Conservation (phyloP, 257 asterid genomes). For the Capsicum baccatum region DNA sequence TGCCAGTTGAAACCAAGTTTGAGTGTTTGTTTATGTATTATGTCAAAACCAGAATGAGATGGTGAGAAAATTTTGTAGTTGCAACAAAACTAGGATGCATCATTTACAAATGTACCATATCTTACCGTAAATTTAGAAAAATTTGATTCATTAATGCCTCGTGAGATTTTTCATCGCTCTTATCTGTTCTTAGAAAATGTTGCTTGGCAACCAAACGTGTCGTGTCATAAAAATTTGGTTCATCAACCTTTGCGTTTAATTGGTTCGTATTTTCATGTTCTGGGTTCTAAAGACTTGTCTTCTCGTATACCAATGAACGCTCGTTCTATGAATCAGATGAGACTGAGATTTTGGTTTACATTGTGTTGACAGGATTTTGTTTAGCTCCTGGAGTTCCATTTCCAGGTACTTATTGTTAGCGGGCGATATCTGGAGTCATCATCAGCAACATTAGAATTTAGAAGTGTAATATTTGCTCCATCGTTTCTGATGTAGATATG, state of each 20-base stretch:
- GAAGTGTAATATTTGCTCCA: not conserved
- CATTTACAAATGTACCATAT: not conserved
- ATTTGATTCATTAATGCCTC: not conserved
- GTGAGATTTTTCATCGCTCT: not conserved
- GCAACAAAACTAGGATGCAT: not conserved
- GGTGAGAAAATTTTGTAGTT: not conserved
- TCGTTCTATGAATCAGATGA: not conserved
- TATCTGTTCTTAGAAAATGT: not conserved
- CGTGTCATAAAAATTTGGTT: not conserved
- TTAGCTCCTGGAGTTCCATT: not conserved
- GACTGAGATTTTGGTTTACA: not conserved
- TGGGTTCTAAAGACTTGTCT: not conserved
- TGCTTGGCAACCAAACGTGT: not conserved
- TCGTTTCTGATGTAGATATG: no score
- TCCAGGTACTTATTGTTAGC: not conserved
- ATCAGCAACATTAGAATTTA: not conserved
- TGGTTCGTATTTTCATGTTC: not conserved
- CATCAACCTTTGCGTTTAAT: not conserved
- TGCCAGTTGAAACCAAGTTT: no score
- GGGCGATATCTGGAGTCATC: not conserved
- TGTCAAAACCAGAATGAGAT: not conserved
- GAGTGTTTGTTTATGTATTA: no score
- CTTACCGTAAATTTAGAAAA: not conserved
- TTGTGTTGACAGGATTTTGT: not conserved
- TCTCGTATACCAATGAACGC: not conserved